A percentile compares a stretch with the other conserved stretches of the same genome.
phyloP scores from a whole-genome alignment of 2,329 filamentous ascomycete species.

The Zymoseptoria crescenta region DNA sequence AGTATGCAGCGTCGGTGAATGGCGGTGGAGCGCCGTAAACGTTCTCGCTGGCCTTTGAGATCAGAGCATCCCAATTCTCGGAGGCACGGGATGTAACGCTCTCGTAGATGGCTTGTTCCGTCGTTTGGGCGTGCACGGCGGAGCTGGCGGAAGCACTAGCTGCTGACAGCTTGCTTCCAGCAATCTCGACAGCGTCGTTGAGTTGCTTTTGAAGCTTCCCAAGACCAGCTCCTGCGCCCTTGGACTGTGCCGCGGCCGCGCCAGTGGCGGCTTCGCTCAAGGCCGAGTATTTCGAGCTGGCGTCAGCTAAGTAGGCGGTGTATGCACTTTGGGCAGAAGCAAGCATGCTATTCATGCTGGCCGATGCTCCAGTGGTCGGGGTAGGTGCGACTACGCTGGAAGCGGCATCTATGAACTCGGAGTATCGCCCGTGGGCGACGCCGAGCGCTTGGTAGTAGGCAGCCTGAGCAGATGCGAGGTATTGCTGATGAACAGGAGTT shows the following conservation, averaged over 20 bases:
- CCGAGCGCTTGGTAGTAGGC: constrained; percentile 73
- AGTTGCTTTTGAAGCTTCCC: constrained; percentile 26
- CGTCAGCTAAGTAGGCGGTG: constrained; percentile 27
- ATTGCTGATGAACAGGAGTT: constrained; percentile 47
- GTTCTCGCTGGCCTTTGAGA: constrained; percentile 59
- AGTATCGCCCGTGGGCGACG: constrained; percentile 69
- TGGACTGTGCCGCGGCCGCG: constrained; percentile 9
- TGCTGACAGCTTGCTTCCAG: constrained; percentile 38
- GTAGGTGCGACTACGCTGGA: constrained; percentile 63
- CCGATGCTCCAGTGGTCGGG: constrained; percentile 59
- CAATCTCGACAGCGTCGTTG: constrained; percentile 24
- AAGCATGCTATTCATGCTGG: constrained; percentile 48
- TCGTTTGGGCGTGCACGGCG: constrained; percentile 40
- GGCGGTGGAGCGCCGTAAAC: constrained; percentile 60
- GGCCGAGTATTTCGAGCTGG: constrained; percentile 23
- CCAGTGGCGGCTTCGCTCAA: constrained; percentile 20
- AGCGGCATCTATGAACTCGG: constrained; percentile 64
- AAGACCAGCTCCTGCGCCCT: constrained; percentile 7
- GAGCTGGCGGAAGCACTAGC: constrained; percentile 41
- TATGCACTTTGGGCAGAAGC: constrained; percentile 46
- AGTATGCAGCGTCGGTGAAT: constrained; percentile 39
- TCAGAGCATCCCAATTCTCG: constrained; percentile 55
- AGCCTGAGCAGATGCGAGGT: constrained; percentile 54
- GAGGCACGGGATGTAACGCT: constrained; percentile 49
- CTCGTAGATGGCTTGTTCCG: constrained; percentile 31